Evolutionary conservation across 306 rosid species (phyloP).

Genomic region (Crataegus laevigata): DNA sequence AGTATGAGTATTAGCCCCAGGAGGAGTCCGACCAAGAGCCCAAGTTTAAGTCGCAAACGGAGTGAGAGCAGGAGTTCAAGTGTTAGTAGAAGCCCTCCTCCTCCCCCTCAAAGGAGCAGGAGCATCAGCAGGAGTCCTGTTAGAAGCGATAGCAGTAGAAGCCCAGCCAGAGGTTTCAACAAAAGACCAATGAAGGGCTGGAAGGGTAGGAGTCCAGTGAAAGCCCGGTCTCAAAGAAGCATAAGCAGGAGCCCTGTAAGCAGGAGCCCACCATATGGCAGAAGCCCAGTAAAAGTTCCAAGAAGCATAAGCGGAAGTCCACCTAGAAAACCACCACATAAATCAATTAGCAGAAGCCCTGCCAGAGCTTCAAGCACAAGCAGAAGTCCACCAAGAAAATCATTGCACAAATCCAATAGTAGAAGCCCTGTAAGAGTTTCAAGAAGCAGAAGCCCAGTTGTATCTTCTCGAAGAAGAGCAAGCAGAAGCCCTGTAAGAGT

Average conservation of each 20-base stretch:
- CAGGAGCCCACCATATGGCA: conserved; percentile 58
- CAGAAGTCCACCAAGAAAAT: conserved; percentile 56
- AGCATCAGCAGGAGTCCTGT: conserved; percentile 65
- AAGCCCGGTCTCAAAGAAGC: conserved; percentile 30
- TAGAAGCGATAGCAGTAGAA: conserved; percentile 35
- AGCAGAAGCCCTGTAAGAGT: conserved; percentile 60
- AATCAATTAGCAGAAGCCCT: conserved; percentile 60
- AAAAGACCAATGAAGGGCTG: conserved; percentile 35
- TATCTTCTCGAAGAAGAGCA: conserved; percentile 55
- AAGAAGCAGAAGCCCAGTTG: conserved; percentile 72
- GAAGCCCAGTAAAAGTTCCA: conserved; percentile 58
- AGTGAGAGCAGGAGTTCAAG: conserved; percentile 45
- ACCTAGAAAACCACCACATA: conserved; percentile 47
- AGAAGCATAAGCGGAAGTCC: conserved; percentile 69
- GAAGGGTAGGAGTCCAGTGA: conserved; percentile 53
- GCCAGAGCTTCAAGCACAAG: conserved; percentile 63
- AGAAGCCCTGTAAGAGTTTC: conserved; percentile 56
- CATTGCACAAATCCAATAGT: conserved; percentile 35
- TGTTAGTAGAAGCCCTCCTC: conserved; percentile 41
- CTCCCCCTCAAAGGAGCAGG: conserved; percentile 29
- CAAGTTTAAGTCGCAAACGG: conserved; percentile 42
- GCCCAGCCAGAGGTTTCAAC: conserved; percentile 41
- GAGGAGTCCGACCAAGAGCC: conserved; percentile 54
- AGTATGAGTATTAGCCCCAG: conserved; percentile 92
- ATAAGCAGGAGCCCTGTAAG: conserved; percentile 44